Percentiles rank a stretch among this genome's conserved stretches.
phyloP scores from a whole-genome alignment of 192 early-diverging fungal species.

The Coemansia biformis region DNA sequence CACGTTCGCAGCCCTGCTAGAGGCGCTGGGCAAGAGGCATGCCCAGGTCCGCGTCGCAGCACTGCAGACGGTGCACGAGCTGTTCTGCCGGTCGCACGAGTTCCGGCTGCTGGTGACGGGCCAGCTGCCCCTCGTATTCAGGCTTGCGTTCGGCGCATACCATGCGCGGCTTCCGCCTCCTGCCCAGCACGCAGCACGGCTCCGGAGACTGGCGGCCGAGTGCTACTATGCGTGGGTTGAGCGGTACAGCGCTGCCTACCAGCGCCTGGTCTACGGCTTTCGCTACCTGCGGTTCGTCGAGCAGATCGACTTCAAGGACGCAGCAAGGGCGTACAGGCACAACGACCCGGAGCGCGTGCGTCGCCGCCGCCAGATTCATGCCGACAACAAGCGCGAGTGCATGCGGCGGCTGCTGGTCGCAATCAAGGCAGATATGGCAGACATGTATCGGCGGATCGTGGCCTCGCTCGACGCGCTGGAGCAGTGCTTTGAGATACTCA shows the following conservation, averaged over 20 bases:
- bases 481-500: conserved; percentile 35
- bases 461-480: conserved; percentile 9
- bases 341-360: conserved; percentile 15
- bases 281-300: conserved; percentile 53
- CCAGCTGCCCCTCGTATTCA: conserved; percentile 53
- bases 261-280: conserved; percentile 54
- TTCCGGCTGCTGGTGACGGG: conserved; percentile 54
- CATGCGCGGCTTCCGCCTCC: conserved; percentile 54
- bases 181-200: conserved; percentile 41
- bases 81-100: conserved; percentile 61
- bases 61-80: conserved; percentile 54
- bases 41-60: conserved; percentile 58
- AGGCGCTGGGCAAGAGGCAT: conserved; percentile 20
- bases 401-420: conserved; percentile 26
- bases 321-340: conserved; percentile 7
- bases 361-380: background rate
- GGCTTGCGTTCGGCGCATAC: conserved; percentile 57
- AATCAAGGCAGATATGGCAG: conserved; percentile 13
- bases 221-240: conserved; percentile 55
- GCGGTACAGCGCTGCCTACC: conserved; percentile 53
- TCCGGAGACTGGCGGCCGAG: conserved; percentile 49
- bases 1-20: conserved; percentile 6
- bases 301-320: conserved; percentile 19
- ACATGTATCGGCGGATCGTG: conserved; percentile 4
- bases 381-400: conserved; percentile 14